Evolutionary conservation across 306 rosid genomes (phyloP).

Genomic region (Mimosa pudica): DNA sequence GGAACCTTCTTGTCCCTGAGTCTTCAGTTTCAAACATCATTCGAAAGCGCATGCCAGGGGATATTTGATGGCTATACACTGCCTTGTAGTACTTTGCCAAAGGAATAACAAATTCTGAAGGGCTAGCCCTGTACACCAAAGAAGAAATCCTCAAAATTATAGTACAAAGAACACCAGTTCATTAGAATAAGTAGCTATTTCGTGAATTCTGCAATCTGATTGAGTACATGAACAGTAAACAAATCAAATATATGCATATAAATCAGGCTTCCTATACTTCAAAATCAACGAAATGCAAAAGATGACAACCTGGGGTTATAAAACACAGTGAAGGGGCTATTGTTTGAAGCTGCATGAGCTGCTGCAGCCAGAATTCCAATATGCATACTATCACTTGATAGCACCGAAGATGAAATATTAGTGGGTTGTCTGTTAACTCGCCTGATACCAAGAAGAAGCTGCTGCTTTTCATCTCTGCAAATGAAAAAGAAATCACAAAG

Average conservation of each 20-base stretch:
- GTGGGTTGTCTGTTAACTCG: conserved; percentile 91
- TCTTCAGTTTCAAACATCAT: conserved; percentile 99
- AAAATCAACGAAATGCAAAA: conserved; percentile 9
- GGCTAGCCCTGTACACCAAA: conserved; percentile 83
- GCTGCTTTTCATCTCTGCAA: conserved; percentile 90
- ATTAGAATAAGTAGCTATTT: conserved; percentile 12
- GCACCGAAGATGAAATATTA: conserved; percentile 80
- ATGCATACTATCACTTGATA: conserved; percentile 97
- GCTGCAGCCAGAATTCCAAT: conserved; percentile 98
- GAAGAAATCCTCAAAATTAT: conserved; percentile 13
- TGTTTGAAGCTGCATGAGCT: conserved; percentile 94
- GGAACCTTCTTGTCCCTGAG: conserved; percentile 95
- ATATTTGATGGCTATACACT: conserved; percentile 82
- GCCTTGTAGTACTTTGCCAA: conserved; percentile 97
- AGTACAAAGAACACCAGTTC: conserved; percentile 12
- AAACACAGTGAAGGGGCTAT: conserved; percentile 82
- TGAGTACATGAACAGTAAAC: not conserved
- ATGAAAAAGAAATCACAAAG: conserved; percentile 21
- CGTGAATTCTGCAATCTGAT: conserved; percentile 20
- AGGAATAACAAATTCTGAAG: conserved; percentile 97
- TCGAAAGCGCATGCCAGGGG: conserved; percentile 95
- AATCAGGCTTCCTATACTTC: not conserved
- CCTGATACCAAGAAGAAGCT: conserved; percentile 93
- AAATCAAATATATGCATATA: not conserved
- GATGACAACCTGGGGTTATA: conserved; percentile 83